A percentile compares a stretch with the other conserved stretches of the same genome.
Evolutionary conservation across 75 land plant genomes (phyloP).

Genomic region (Cunninghamia lanceolata): DNA sequence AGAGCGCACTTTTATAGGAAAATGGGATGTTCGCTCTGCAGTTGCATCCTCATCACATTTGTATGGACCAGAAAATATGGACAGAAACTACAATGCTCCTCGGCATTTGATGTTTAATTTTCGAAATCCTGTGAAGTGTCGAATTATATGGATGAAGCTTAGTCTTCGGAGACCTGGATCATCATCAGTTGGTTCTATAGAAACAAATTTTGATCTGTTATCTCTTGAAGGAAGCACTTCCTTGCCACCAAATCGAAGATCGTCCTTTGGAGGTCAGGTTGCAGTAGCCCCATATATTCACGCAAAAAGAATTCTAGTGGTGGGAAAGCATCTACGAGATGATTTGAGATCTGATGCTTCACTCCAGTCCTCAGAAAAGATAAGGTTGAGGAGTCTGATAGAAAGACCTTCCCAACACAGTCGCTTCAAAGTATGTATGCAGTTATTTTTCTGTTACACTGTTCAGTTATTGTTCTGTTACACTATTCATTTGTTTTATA

Average conservation of each 20-base stretch:
- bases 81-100: slow-evolving; percentile 26
- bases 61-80: slow-evolving; percentile 54
- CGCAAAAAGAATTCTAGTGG: slow-evolving; percentile 75
- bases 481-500: neutral
- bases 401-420: slow-evolving; percentile 56
- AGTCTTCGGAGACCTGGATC: slow-evolving; percentile 46
- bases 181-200: slow-evolving; percentile 42
- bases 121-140: slow-evolving; percentile 60
- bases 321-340: slow-evolving; percentile 47
- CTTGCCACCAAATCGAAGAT: slow-evolving; percentile 23
- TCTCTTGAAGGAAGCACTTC: slow-evolving; percentile 63
- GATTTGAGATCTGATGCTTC: slow-evolving; percentile 31
- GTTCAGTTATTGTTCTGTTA: neutral
- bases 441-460: no score
- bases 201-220: slow-evolving; percentile 51
- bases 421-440: slow-evolving; percentile 68
- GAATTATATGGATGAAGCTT: slow-evolving; percentile 81
- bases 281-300: slow-evolving; percentile 51
- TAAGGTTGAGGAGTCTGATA: slow-evolving; percentile 48
- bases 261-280: slow-evolving; percentile 40
- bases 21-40: slow-evolving; percentile 71
- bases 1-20: slow-evolving; percentile 75
- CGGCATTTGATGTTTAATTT: slow-evolving; percentile 72
- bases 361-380: slow-evolving; percentile 40
- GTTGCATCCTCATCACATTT: slow-evolving; percentile 46